phyloP scores from a whole-genome alignment of 2,329 filamentous ascomycete species.

The Domatiomyces catenatus region DNA sequence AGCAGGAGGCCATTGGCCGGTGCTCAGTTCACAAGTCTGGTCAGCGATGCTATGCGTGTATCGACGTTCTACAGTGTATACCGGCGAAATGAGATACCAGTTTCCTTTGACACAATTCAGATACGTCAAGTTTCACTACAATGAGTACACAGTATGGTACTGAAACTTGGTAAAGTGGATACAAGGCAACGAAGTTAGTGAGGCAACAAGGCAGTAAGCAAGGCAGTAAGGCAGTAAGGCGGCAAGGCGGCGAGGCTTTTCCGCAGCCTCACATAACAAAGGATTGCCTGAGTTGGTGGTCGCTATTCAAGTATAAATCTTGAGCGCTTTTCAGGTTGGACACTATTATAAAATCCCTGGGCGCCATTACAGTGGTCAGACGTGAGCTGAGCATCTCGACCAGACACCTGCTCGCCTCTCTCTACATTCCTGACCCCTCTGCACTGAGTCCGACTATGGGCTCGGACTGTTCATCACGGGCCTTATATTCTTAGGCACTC shows the following conservation, averaged over 20 bases:
- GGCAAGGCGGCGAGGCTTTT: background rate
- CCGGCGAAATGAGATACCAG: background rate
- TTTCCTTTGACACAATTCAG: background rate
- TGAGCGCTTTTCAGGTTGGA: background rate
- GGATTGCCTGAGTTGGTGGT: background rate
- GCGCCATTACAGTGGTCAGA: background rate
- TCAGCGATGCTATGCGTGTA: background rate
- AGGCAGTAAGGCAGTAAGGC: background rate
- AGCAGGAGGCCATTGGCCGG: background rate
- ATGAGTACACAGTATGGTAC: too few species aligned
- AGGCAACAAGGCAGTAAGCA: background rate
- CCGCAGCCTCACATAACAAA: background rate
- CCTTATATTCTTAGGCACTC: background rate
- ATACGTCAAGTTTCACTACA: too few species aligned
- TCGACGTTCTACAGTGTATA: background rate
- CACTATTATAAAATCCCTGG: background rate
- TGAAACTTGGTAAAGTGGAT: too few species aligned
- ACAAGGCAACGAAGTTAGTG: background rate
- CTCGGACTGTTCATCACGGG: background rate
- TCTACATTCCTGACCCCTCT: background rate
- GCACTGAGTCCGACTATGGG: background rate
- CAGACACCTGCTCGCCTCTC: background rate
- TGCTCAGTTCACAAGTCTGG: background rate
- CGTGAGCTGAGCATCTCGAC: background rate
- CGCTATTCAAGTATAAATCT: background rate